Base-by-base conservation (phyloP, 2,329 filamentous ascomycete species). In the Lizonia empirigonia region DNA sequence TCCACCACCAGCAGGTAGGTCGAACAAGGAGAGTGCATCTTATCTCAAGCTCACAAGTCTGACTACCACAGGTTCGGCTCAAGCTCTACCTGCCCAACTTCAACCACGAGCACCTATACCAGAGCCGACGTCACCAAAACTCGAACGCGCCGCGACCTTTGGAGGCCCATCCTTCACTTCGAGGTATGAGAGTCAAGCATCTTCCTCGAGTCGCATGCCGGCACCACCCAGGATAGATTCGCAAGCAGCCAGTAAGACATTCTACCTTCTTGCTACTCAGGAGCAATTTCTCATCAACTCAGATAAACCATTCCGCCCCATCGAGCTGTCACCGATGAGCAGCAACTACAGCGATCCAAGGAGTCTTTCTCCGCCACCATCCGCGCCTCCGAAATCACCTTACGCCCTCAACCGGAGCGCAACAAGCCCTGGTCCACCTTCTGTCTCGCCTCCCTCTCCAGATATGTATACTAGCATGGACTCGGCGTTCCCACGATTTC, bases 181-280 rank as follows among this genome's bases (percentile, higher is more conserved):
- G 19, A 65, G 61, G n/a, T 58, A 61, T 38, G 59, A 64, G 7
- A 44, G 53, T 13, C 62, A 59, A 49, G 44, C 64, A 10, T 80
- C 77, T 60, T 68, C 76, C 35, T 23, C 41, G 8, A 72, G 74
- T 55, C 78, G 79, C 45, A 72, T 76, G 57, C 76, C 73, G 44
- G 74, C 77, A 23, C 81, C 81, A 13, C 77, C 82, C 22, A 76
- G 75, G 37, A 84, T 86, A 44, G 83, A 86, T 63, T 78, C 82
- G 22, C 73, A 73, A 18, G 78, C 77, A 74, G 83, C 83, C 40
- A 86, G 83, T 85, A 77, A 64, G 83, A 42, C n/a, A 29, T 15
- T 18, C 24, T 4, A 24, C 23, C 10, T 7, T n/a, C 18, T 10
- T 4, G 8, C 7, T 19, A 6, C 22, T 7, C 4, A 18, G 3